phyloP scores from a whole-genome alignment of 225 moss, liverwort and hornwort species.

The Rhytidiadelphus loreus region DNA sequence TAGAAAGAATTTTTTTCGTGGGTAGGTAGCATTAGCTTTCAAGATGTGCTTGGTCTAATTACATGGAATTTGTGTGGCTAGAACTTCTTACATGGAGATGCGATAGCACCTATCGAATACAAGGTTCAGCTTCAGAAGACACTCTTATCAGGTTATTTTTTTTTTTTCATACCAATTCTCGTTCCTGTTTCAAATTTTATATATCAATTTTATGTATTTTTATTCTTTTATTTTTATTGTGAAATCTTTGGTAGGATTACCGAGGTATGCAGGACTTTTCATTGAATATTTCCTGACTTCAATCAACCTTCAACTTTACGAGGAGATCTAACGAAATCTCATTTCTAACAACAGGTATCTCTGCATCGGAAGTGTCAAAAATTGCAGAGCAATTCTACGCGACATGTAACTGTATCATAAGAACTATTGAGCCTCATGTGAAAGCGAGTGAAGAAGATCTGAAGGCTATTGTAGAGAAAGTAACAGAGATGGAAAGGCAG shows the following conservation, averaged over 20 bases:
- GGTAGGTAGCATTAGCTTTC: not conserved
- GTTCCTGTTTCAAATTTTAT: not conserved
- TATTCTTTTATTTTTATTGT: not conserved
- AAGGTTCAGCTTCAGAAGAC: constrained; percentile 59
- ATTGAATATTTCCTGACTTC: not conserved
- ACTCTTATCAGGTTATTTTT: constrained; percentile 32
- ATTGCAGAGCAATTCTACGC: constrained; percentile 43
- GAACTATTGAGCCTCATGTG: constrained; percentile 59
- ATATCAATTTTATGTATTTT: not conserved
- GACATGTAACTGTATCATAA: constrained; percentile 55
- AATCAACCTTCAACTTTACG: not conserved
- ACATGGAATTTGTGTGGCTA: constrained; percentile 5
- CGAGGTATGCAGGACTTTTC: not conserved
- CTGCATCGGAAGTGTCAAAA: constrained; percentile 49
- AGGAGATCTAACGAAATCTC: not conserved
- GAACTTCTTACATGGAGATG: constrained; percentile 52
- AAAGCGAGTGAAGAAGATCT: constrained; percentile 37
- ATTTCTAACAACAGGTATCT: constrained; percentile 31
- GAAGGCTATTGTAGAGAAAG: constrained; percentile 46
- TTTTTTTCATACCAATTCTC: not conserved
- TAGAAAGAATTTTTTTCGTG: not conserved
- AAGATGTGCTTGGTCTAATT: not conserved
- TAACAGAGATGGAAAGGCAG: constrained; percentile 44
- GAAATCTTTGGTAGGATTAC: not conserved
- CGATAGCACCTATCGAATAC: constrained; percentile 42